phyloP scores from a whole-genome alignment of 768 basidiomycete species.

The Thelephora aurantiotincta region DNA sequence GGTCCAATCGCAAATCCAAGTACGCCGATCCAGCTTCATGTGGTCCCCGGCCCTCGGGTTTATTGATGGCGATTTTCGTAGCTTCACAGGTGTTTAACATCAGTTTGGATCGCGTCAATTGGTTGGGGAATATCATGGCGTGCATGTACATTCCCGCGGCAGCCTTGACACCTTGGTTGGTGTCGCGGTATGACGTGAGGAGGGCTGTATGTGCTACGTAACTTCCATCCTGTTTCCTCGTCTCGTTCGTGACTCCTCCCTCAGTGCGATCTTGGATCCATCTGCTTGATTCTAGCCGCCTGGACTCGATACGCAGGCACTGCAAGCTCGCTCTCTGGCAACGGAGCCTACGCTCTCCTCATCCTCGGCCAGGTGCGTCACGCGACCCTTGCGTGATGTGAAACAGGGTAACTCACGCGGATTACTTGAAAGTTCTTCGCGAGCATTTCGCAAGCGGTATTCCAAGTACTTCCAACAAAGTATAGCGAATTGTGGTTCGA shows the following conservation, averaged over 20 bases:
- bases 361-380: slow-evolving; percentile 54
- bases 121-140: slow-evolving; percentile 61
- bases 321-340: slow-evolving; percentile 31
- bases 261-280: slow-evolving; percentile 51
- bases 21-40: too few species aligned
- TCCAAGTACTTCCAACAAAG: slow-evolving; percentile 64
- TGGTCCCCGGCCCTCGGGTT: too few species aligned
- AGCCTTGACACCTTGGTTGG: slow-evolving; percentile 41
- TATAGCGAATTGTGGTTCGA: slow-evolving; percentile 83
- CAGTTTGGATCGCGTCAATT: slow-evolving; percentile 59
- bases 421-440: slow-evolving; percentile 34
- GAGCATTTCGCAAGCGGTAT: slow-evolving; percentile 54
- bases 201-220: slow-evolving; percentile 35
- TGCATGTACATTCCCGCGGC: slow-evolving; percentile 51
- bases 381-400: background rate
- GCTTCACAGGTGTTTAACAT: slow-evolving; percentile 53
- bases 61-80: slow-evolving; percentile 14
- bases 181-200: slow-evolving; percentile 44
- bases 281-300: slow-evolving; percentile 42
- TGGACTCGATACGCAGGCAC: slow-evolving; percentile 76
- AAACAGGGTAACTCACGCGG: background rate
- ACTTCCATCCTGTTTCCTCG: background rate
- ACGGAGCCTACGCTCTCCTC: slow-evolving; percentile 47
- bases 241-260: background rate
- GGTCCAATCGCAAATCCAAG: slow-evolving; percentile 66